Evolutionary conservation across 305 asterid genomes (phyloP).

Genomic region (Galium porrigens): DNA sequence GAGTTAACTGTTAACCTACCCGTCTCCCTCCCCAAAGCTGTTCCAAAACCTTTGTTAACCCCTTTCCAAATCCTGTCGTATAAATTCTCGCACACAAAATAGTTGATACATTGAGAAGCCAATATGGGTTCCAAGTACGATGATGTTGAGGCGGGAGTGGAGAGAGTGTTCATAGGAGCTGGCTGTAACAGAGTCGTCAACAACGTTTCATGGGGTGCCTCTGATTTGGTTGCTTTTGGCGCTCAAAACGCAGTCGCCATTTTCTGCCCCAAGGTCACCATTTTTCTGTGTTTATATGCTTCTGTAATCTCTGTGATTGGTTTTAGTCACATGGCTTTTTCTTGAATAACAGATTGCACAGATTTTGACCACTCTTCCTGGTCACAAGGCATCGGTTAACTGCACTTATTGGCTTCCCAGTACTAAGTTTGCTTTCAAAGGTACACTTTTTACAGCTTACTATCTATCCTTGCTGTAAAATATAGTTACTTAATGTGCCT

Average conservation of each 20-base stretch:
- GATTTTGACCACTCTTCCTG: conserved; percentile 77
- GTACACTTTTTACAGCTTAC: conserved; percentile 25
- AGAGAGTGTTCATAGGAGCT: conserved; percentile 55
- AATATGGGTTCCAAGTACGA: conserved; percentile 22
- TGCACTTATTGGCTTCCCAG: conserved; percentile 86
- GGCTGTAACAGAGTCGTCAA: conserved; percentile 83
- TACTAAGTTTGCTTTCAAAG: conserved; percentile 70
- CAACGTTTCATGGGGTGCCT: conserved; percentile 91
- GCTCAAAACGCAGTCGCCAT: conserved; percentile 83
- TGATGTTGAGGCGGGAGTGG: conserved; percentile 33
- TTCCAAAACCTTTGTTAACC: neutral
- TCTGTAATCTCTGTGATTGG: neutral
- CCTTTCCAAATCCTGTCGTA: neutral
- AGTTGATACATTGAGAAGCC: neutral
- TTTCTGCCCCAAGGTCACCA: conserved; percentile 63
- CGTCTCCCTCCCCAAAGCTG: neutral
- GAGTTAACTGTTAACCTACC: neutral
- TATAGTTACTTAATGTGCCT: conserved; percentile 3
- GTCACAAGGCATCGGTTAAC: conserved; percentile 69
- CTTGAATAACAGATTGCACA: conserved; percentile 46
- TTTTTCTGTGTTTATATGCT: neutral
- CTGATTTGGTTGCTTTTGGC: conserved; percentile 65
- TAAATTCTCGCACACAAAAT: neutral
- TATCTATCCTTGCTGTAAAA: neutral
- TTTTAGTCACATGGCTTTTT: neutral